Evolutionary conservation across 164 flowering plant genomes (phyloP), one percentile per base, ranked within the genome.

Genomic region (Vitis vinifera): DNA sequence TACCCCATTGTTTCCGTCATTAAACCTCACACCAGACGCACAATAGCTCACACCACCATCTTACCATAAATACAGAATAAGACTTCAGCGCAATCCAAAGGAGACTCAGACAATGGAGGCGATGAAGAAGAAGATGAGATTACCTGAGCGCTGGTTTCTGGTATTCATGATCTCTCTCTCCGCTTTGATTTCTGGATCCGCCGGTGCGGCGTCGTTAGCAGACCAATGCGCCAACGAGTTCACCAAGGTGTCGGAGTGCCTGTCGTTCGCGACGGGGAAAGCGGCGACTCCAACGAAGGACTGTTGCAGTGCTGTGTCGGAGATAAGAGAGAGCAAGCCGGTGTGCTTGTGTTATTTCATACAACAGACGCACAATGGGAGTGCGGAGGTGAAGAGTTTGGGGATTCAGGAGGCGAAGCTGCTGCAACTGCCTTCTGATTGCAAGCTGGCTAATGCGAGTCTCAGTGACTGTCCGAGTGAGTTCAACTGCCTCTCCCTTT

Each of bases 301-400:
- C 14, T 93, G 98, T 63, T 93, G 98, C 68, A 55, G 13, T 2
- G 8, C 87, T 49, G 82, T 79, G 68, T 59, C 69, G 44, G 79
- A 67, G 0, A 78, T 89, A 0, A 83, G 71, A 72, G 80, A 73
- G 2, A 67, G 27, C 4, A 68, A 83, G 8, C 87, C 92, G 8
- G 88, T 71, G 55, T 91, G 97, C 68, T 65, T 91, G 57, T 91
- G 97, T 51, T 83, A 23, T 67, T 29, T 91, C 12, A 87, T 91
- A 19, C 85, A 79, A 70, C 82, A 84, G 77, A 69, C 78, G 1
- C 82, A 87, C 62, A 73, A 79, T 3, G 94, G 92, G 0, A 73
- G 74, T 16, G 63, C 69, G 10, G 61, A 70, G 72, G 57, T 83
- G 30, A 91, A 85, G 88, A 74, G 68, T 59, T 9, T 91, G 68